Base-by-base conservation (phyloP, 208 protist species). In the Strigomonas culicis region DNA sequence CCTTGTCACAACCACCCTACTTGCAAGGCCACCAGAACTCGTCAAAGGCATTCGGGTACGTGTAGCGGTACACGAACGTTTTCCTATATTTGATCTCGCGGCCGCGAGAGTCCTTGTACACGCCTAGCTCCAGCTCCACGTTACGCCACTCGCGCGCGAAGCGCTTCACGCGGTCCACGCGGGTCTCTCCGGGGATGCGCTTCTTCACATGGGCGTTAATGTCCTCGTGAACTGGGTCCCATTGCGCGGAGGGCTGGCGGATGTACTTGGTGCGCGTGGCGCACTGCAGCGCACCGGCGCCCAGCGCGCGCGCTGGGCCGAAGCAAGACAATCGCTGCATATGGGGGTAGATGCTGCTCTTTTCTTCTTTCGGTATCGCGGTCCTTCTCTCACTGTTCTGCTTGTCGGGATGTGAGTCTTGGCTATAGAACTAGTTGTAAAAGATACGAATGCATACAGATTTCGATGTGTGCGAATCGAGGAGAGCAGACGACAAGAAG, bases 11-110 rank as follows among this genome's bases (percentile, higher is more conserved):
- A 44, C 22, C n/a, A 43, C 41, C 17, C 75, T 84, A 92, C 79
- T 90, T 90, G 74, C 82, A 90, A 4, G 88, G 88, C 88, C 88
- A 95, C 88, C 88, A 95, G 69, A 88, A 95, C 71, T 95, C 88
- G 43, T 95, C 88, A 74, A 95, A 95, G 1, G 88, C 85, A 62
- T 95, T 95, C 13, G 88, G 88, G 72, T 95, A 95, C 8, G 88
- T 95, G 72, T 95, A 95, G 71, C 85, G 88, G 68, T 95, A 95
- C 15, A 95, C 88, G 59, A 92, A 95, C 4, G 88, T 95, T 58
- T 95, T 95, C 39, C 88, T 74, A 72, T 95, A 92, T 70, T 95
- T 95, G 44, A 95, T 81, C 46, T 95, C 88, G 61, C 88, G 82
- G 56, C 88, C 88, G 53, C 88, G 82, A 7, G 85, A 88, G 51